Base-by-base conservation (phyloP, 2,329 filamentous ascomycete genomes). In the Rhinocladiella similis region DNA sequence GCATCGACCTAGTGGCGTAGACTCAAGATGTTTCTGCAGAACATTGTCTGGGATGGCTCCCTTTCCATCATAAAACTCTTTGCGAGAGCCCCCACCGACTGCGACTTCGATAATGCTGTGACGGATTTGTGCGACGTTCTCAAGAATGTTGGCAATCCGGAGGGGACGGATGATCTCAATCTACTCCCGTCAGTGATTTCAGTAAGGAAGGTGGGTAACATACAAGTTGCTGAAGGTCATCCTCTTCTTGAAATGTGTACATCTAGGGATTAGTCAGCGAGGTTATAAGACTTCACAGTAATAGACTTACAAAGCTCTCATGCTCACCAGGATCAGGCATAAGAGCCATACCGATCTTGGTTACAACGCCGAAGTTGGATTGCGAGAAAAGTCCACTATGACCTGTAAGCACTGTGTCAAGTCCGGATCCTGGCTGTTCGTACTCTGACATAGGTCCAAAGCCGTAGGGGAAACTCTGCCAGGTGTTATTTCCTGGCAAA, bases 121-220 rank as follows among this genome's bases (percentile, higher is more conserved):
- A 16, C 58, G 41, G 5, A 62, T 58, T 13, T 62, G 60, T 5
- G 72, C 70, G 16, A 70, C 71, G 56, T 75, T 74, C 57, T 75
- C 72, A 46, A 77, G 66, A 41, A 62, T 61, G 19, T 59, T 68
- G 2, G 57, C 60, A 10, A 68, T 61, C 3, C 75, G 69, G 7
- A 80, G 70, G 2, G 77, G 77, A 1, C 79, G 72, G 57, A 80
- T 78, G 43, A 79, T 76, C 51, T 81, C 77, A 29, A 50, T 18
- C 38, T 41, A 10, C 4, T 12, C 12, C 2, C 18, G n/a, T 41
- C 38, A 41, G 38, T 19, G 12, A 7, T 5, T 5, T 41, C 6
- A 16, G 2, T 16, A 3, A 16, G n/a, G 7, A 16, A 41, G 12
- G 14, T 12, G 38, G 5, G 38, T 19, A 16, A 41, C 18, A 16